Evolutionary conservation across 1,139 yeast species (phyloP).

Genomic region (Cylindricascospora bacillispora): DNA sequence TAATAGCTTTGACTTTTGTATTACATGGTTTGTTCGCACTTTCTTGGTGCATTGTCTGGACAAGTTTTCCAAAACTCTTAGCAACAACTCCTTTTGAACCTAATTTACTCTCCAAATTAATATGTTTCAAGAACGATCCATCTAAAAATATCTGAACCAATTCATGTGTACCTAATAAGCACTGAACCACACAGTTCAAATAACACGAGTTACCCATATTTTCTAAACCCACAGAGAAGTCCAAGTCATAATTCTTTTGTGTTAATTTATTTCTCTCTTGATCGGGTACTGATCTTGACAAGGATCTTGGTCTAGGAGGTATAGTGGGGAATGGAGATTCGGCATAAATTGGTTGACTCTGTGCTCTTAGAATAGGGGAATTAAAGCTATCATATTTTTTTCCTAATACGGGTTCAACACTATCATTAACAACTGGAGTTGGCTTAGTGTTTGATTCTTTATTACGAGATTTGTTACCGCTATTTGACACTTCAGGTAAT

Average conservation of each 20-base stretch:
- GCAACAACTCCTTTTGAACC: constrained; percentile 81
- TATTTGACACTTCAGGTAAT: no score
- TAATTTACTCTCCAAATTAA: constrained; percentile 56
- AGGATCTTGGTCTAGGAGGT: constrained; percentile 1
- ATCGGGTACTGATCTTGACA: no score
- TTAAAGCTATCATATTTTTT: no score
- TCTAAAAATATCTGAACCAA: constrained; percentile 35
- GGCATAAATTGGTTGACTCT: no score
- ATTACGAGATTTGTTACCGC: no score
- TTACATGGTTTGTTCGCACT: constrained; percentile 4
- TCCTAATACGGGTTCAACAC: no score
- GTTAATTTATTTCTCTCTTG: constrained; percentile 7
- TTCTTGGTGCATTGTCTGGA: constrained; percentile 39
- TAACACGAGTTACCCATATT: constrained; percentile 88
- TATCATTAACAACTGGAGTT: no score
- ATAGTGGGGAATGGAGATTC: constrained; percentile 2
- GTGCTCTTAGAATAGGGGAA: no score
- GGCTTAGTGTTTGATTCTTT: no score
- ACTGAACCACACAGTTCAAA: constrained; percentile 84
- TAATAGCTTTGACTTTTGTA: constrained; percentile 32
- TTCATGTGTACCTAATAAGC: constrained; percentile 42
- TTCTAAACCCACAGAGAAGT: constrained; percentile 43
- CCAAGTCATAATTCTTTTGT: constrained; percentile 7
- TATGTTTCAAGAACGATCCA: constrained; percentile 50
- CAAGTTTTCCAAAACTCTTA: constrained; percentile 50